Evolutionary conservation across 768 basidiomycete species (phyloP), one percentile per base, ranked within the genome.

Genomic region (Panus rudis): DNA sequence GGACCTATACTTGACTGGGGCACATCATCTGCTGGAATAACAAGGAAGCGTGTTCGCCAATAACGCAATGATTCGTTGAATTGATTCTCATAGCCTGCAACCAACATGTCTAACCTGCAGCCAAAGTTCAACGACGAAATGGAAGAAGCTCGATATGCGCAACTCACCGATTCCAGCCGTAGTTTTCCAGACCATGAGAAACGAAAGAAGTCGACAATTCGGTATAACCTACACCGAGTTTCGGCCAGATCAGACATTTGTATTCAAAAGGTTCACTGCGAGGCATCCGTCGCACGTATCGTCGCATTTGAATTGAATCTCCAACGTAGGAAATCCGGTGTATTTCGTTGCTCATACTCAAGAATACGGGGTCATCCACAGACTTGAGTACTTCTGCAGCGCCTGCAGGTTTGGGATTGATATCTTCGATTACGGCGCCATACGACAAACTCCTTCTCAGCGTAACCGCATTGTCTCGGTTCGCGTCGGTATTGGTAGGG

Each of bases 301-400:
- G 73, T 52, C 83, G 76, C 14, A 97, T 91, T 54, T 91, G 84
- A 47, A 98, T 88, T 13, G 80, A 75, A 53, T 92, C 86, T n/a
- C 88, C 87, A 34, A 84, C 88, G 55, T 92, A 98, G 31, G 84
- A 82, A 48, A 99, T 81, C 20, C 85, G 73, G 62, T 98, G 94
- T 32, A 98, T 91, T 63, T 94, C 90, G 58, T 97, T 94, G 58
- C 84, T 84, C 78, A 93, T 92, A 52, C 90, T 90, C 42, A 98
- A 72, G 65, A 86, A 98, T 6, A 96, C 82, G 1, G 92, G 83
- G 39, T 84, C 78, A 28, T 62, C 63, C 30, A 81, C 74, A 0
- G 73, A 72, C 37, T 64, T 67, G 52, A 83, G 66, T 39, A 84
- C 75, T 34, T 82, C 79, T 3, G 84, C 76, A 1, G 83, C 78